Conservation (phyloP, 1,139 yeast genomes). For the Saccharomycopsis phalli region DNA sequence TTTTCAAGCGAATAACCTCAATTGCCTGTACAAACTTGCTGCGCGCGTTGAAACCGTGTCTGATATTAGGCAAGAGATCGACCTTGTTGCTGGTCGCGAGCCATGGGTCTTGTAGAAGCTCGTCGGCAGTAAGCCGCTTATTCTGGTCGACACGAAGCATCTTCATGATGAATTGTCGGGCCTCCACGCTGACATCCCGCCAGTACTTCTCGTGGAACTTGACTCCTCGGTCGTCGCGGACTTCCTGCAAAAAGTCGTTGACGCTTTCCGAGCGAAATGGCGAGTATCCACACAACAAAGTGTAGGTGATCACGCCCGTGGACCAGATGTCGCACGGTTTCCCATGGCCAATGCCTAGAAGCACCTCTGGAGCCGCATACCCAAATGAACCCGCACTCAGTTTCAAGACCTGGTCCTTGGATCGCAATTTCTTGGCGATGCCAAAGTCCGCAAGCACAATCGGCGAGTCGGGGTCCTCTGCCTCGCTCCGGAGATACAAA, state of each 20-base stretch:
- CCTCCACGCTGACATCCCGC: constrained; percentile 67
- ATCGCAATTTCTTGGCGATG: constrained; percentile 64
- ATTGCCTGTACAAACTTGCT: constrained; percentile 80
- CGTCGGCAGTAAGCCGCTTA: constrained; percentile 56
- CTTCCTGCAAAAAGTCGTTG: constrained; percentile 72
- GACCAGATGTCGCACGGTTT: constrained; percentile 94
- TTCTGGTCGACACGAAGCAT: constrained; percentile 61
- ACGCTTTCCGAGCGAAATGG: constrained; percentile 85
- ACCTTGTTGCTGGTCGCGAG: constrained; percentile 39
- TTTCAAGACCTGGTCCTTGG: constrained; percentile 53
- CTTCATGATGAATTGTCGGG: constrained; percentile 60
- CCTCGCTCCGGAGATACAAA: constrained; percentile 45
- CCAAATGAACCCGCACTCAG: constrained; percentile 88
- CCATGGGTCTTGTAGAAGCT: constrained; percentile 66
- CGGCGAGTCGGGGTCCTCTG: constrained; percentile 43
- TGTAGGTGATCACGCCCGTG: constrained; percentile 82
- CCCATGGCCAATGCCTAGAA: constrained; percentile 72
- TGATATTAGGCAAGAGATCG: constrained; percentile 65
- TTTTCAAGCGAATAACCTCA: constrained; percentile 67
- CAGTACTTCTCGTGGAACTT: constrained; percentile 84
- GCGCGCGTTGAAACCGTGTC: constrained; percentile 76
- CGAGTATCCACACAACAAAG: constrained; percentile 84
- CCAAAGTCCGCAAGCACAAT: constrained; percentile 90
- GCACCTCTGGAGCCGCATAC: constrained; percentile 90
- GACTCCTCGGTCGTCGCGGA: constrained; percentile 56